These are phyloP conservation scores for Turnera subulata DNA, from an alignment of 345 rosid genomes.

Conservation along the genomic window DNA sequence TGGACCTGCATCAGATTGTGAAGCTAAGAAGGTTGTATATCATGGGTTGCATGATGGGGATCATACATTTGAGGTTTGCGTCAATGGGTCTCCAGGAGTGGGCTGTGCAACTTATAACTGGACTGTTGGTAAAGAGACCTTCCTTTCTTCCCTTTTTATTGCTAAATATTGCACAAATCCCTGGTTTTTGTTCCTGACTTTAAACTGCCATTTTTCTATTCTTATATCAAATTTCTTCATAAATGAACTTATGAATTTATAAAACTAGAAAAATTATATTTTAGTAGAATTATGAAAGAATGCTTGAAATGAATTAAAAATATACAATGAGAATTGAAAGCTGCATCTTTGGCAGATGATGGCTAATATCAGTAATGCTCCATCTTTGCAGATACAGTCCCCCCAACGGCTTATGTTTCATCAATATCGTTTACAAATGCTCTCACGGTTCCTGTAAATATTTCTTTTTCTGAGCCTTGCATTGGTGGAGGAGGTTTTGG, in stretches of 20 bases:
- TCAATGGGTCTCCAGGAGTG: constrained; percentile 40
- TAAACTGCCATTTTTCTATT: too few relatives aligned
- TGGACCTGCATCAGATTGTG: constrained; percentile 51
- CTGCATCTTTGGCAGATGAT: background rate
- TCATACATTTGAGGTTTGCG: constrained; percentile 74
- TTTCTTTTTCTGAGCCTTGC: constrained; percentile 79
- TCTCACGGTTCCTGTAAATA: constrained; percentile 59
- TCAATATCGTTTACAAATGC: constrained; percentile 70
- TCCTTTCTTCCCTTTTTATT: constrained; percentile 14
- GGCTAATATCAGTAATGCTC: constrained; percentile 14
- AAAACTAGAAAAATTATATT: background rate
- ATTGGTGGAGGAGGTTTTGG: constrained; percentile 63
- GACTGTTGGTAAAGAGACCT: constrained; percentile 69
- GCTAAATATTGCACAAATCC: background rate
- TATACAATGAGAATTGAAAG: background rate
- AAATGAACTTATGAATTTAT: constrained; percentile 1
- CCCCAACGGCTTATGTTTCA: constrained; percentile 70
- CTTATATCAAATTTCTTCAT: too few relatives aligned
- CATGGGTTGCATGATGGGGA: constrained; percentile 61
- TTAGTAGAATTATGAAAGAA: too few relatives aligned
- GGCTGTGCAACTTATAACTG: constrained; percentile 65
- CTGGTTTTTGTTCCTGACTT: too few relatives aligned
- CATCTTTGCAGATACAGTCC: constrained; percentile 61
- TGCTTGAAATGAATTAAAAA: background rate
- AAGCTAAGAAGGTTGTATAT: constrained; percentile 41